These are phyloP conservation scores for Takashimella koratensis DNA, from an alignment of 1,284 basidiomycete species.

Conservation along the genomic window DNA sequence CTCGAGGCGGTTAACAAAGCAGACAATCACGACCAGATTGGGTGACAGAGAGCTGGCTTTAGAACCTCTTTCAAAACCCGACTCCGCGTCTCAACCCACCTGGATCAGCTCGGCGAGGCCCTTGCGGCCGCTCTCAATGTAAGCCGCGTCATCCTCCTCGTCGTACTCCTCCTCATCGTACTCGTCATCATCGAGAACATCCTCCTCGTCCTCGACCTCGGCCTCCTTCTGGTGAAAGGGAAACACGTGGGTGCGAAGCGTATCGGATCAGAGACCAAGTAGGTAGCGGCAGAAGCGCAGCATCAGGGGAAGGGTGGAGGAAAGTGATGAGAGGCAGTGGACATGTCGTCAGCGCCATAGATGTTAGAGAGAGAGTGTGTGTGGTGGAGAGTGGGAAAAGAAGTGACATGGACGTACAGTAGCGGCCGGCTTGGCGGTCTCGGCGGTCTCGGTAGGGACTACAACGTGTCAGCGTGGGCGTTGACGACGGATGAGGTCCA, in stretches of 20 bases:
- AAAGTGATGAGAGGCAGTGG: background rate
- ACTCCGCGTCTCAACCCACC: no score
- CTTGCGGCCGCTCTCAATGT: conserved; percentile 12
- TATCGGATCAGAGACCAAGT: background rate
- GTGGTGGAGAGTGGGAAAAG: background rate
- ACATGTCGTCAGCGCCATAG: background rate
- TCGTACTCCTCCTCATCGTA: conserved; percentile 11
- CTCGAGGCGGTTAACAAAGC: background rate
- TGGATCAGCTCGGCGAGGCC: conserved; percentile 15
- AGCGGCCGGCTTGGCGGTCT: background rate
- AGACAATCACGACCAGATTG: background rate
- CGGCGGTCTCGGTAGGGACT: background rate
- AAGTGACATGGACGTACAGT: background rate
- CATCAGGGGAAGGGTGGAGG: background rate
- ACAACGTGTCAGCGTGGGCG: no score
- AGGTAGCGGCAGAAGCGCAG: background rate
- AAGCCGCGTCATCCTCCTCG: conserved; percentile 9
- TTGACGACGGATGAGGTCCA: no score
- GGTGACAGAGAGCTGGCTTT: no score
- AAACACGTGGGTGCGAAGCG: background rate
- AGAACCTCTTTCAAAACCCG: no score
- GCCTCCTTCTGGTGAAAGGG: background rate
- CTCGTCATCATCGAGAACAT: conserved; percentile 8
- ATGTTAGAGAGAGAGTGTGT: background rate
- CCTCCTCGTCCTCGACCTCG: conserved; percentile 5